phyloP scores from a whole-genome alignment of 495 filamentous ascomycete genomes.

The Pyrenula massariospora region DNA sequence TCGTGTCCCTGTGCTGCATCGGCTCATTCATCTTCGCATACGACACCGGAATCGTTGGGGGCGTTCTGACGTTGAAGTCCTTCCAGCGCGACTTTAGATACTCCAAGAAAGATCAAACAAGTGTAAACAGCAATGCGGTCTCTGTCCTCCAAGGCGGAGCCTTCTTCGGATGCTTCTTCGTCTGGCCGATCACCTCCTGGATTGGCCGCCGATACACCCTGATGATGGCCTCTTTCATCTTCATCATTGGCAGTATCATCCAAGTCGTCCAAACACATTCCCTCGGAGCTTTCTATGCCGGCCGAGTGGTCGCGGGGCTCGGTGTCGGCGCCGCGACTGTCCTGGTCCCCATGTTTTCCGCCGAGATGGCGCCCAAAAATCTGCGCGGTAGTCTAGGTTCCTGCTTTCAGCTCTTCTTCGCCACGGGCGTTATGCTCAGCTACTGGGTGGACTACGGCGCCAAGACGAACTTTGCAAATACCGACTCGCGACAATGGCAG shows the following conservation, averaged over 20 bases:
- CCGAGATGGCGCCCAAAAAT: slow-evolving; percentile 42
- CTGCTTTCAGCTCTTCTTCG: slow-evolving; percentile 36
- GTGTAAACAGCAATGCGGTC: slow-evolving; percentile 31
- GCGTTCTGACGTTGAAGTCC: slow-evolving; percentile 32
- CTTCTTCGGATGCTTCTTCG: slow-evolving; percentile 33
- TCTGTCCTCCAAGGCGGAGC: slow-evolving; percentile 28
- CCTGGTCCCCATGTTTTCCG: slow-evolving; percentile 40
- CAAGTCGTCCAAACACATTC: slow-evolving; percentile 30
- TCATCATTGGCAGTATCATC: slow-evolving; percentile 30
- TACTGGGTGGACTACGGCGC: slow-evolving; percentile 42
- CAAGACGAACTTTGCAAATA: slow-evolving; percentile 12
- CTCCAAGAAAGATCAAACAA: slow-evolving; percentile 17
- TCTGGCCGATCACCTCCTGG: slow-evolving; percentile 28
- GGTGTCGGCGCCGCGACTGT: slow-evolving; percentile 42
- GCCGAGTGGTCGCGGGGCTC: slow-evolving; percentile 39
- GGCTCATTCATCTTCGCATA: slow-evolving; percentile 30
- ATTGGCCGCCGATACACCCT: slow-evolving; percentile 33
- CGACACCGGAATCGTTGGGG: slow-evolving; percentile 34
- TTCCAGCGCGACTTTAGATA: slow-evolving; percentile 30
- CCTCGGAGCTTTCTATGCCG: slow-evolving; percentile 32
- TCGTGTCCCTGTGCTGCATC: slow-evolving; percentile 26
- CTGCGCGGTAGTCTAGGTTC: slow-evolving; percentile 38
- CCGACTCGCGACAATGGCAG: slow-evolving; percentile 33
- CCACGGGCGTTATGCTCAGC: slow-evolving; percentile 34
- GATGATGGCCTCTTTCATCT: slow-evolving; percentile 25